A percentile compares a stretch with the other conserved stretches of the same genome.
phyloP scores from a whole-genome alignment of 1,284 basidiomycete species.

The Irpex sp. region DNA sequence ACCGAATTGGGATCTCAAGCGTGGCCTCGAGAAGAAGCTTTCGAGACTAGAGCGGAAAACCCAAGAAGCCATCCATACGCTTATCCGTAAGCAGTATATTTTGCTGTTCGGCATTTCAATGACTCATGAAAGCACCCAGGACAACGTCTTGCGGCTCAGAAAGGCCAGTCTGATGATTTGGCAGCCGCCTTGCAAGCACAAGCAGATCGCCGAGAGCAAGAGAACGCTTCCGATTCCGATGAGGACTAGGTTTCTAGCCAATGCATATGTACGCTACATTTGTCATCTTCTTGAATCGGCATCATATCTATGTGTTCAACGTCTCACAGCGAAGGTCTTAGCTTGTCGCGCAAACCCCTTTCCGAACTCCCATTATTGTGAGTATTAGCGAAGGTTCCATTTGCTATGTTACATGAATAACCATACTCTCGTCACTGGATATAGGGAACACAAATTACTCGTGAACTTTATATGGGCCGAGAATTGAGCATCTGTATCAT shows the following conservation, averaged over 20 bases:
- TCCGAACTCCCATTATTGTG: constrained; percentile 2
- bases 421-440: background rate
- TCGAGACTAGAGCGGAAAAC: constrained; percentile 87
- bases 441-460: constrained; percentile 15
- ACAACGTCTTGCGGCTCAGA: constrained; percentile 71
- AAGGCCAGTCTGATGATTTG: constrained; percentile 72
- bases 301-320: background rate
- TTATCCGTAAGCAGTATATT: constrained; percentile 69
- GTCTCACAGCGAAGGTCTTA: background rate
- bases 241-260: constrained; percentile 29
- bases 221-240: constrained; percentile 29
- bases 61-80: constrained; percentile 86
- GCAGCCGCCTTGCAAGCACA: constrained; percentile 77
- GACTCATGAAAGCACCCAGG: constrained; percentile 37
- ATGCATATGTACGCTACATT: constrained; percentile 5
- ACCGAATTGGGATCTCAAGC: constrained; percentile 96
- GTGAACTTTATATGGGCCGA: constrained; percentile 27
- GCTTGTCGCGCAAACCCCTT: background rate
- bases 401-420: constrained; percentile 3
- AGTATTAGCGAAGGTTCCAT: constrained; percentile 1
- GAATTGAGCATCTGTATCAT: constrained; percentile 61
- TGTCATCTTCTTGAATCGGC: background rate
- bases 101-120: constrained; percentile 12
- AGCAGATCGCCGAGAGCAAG: constrained; percentile 32
- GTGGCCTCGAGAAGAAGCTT: constrained; percentile 89